A percentile compares a stretch with the other conserved stretches of the same genome.
Conservation (phyloP, 768 basidiomycete genomes). For the Leccinum subtestaceum region DNA sequence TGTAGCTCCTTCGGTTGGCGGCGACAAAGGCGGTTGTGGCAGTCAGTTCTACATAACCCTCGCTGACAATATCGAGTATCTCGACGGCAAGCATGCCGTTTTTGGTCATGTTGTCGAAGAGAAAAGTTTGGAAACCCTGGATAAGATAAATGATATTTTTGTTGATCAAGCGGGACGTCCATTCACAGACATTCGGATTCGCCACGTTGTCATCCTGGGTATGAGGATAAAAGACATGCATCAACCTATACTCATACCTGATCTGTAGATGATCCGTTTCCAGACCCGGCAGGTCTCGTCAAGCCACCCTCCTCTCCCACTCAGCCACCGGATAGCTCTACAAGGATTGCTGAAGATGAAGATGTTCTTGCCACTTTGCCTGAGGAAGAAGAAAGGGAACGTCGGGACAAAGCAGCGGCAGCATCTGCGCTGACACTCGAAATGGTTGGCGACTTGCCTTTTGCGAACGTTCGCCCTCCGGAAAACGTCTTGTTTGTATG, state of each 20-base stretch:
- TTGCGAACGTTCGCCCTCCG: slow-evolving; percentile 95
- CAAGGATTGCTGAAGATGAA: slow-evolving; percentile 94
- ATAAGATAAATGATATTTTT: slow-evolving; percentile 90
- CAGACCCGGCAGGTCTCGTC: slow-evolving; percentile 76
- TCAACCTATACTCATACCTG: slow-evolving; percentile 3
- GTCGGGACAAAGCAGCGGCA: slow-evolving; percentile 84
- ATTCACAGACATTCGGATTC: slow-evolving; percentile 89
- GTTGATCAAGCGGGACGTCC: slow-evolving; percentile 87
- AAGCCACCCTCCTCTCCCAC: slow-evolving; percentile 75
- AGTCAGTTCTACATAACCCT: slow-evolving; percentile 98
- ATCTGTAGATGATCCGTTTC: slow-evolving; percentile 85
- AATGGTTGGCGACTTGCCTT: slow-evolving; percentile 99
- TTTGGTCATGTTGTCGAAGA: slow-evolving; percentile 95
- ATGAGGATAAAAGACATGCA: slow-evolving; percentile 8
- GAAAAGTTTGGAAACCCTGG: slow-evolving; percentile 71
- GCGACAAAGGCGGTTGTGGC: slow-evolving; percentile 75
- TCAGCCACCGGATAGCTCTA: slow-evolving; percentile 79
- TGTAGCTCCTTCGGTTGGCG: slow-evolving; percentile 76
- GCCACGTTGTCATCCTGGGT: slow-evolving; percentile 96
- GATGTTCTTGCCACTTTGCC: slow-evolving; percentile 79
- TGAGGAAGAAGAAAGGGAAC: slow-evolving; percentile 80
- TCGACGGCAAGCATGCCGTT: slow-evolving; percentile 91
- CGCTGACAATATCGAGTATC: slow-evolving; percentile 86
- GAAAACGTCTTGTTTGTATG: slow-evolving; percentile 99
- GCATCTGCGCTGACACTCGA: slow-evolving; percentile 95